A percentile compares a stretch with the other conserved stretches of the same genome.
These are phyloP conservation scores for Spizellomyces sp. DNA, from an alignment of 192 early-diverging fungal genomes.

Conservation along the genomic window DNA sequence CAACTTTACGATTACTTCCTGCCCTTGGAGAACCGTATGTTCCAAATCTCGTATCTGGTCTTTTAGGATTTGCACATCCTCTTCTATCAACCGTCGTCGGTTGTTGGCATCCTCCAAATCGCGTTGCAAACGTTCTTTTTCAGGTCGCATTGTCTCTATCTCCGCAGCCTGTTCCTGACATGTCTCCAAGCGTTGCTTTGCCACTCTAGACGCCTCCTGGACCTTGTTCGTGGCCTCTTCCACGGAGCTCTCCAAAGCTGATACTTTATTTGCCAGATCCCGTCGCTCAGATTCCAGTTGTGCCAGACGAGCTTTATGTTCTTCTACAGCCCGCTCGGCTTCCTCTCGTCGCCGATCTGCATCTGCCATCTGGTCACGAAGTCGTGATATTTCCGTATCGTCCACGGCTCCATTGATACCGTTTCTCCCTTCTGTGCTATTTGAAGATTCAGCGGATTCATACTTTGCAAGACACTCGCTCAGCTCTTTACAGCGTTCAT, in stretches of 20 bases:
- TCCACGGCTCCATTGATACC: not conserved
- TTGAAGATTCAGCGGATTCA: not conserved
- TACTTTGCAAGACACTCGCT: not conserved
- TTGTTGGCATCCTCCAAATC: not conserved
- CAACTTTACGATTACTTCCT: no score
- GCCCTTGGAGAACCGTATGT: no score
- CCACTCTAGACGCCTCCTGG: no score
- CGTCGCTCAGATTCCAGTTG: slow-evolving; percentile 9
- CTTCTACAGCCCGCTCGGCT: not conserved
- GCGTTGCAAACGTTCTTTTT: not conserved
- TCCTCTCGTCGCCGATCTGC: not conserved
- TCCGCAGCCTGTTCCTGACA: not conserved
- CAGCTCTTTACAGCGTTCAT: slow-evolving; percentile 29
- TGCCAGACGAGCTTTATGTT: not conserved
- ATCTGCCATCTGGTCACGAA: not conserved
- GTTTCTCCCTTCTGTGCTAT: not conserved
- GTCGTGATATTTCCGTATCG: not conserved
- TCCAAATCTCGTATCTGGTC: no score
- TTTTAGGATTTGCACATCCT: not conserved
- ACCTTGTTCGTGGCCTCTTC: no score
- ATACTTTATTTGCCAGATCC: not conserved
- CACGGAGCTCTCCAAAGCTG: not conserved
- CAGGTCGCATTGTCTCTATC: not conserved
- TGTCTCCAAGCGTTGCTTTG: not conserved
- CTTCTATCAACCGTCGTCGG: not conserved